Percentiles rank a stretch among this genome's conserved stretches.
Conservation (phyloP, 768 basidiomycete species). For the Tricholoma sp. region DNA sequence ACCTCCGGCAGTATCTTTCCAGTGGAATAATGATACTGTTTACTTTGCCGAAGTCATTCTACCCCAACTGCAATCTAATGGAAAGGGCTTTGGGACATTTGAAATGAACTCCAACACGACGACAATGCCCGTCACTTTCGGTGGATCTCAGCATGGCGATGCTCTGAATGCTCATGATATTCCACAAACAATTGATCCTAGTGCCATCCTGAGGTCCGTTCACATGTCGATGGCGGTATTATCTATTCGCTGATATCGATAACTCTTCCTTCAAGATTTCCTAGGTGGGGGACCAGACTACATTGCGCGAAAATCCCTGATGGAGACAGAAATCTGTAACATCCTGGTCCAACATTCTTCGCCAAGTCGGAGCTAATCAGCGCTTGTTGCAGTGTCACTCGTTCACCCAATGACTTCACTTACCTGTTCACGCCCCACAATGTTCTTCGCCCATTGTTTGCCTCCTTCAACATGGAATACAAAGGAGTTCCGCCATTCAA, state of each 20-base stretch:
- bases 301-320: conserved; percentile 28
- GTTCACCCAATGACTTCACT: conserved; percentile 17
- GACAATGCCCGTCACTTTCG: conserved; percentile 14
- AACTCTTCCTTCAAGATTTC: conserved; percentile 22
- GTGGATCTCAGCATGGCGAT: not conserved
- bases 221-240: not conserved
- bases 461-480: conserved; percentile 24
- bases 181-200: conserved; percentile 17
- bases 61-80: conserved; percentile 28
- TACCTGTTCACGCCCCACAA: conserved; percentile 33
- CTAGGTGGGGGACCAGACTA: conserved; percentile 36
- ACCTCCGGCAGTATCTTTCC: conserved; percentile 28
- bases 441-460: conserved; percentile 26
- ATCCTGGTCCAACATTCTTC: not conserved
- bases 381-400: conserved; percentile 14
- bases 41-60: conserved; percentile 32
- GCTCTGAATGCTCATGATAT: not conserved
- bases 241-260: not conserved
- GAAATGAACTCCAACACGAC: conserved; percentile 14
- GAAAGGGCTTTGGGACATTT: conserved; percentile 35
- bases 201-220: conserved; percentile 23
- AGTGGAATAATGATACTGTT: conserved; percentile 26
- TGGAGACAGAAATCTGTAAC: not conserved
- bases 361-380: not conserved
- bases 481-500: conserved; percentile 21